These are phyloP conservation scores for Cornus suecica DNA, from an alignment of 148 eudicot species.

Conservation along the genomic window DNA sequence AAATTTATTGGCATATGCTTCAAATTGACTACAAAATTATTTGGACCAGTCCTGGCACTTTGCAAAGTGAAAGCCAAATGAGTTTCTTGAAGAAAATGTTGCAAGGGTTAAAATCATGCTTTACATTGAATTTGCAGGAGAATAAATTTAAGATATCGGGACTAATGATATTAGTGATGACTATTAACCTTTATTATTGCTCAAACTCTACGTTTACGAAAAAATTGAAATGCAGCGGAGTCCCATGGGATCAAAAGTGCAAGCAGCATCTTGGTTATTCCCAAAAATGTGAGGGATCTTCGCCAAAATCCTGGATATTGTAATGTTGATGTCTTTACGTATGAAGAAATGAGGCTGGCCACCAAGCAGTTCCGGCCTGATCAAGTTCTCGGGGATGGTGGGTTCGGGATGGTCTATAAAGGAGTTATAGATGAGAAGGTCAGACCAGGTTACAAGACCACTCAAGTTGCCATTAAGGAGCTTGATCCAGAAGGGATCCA, in stretches of 20 bases:
- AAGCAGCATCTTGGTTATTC: conserved; percentile 37
- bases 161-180: neutral
- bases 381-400: conserved; percentile 90
- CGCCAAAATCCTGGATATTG: conserved; percentile 63
- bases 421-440: conserved; percentile 69
- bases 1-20: neutral
- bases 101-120: neutral
- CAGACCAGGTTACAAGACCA: conserved; percentile 65
- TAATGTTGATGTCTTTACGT: conserved; percentile 76
- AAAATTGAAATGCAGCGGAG: conserved; percentile 24
- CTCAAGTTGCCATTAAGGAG: conserved; percentile 82
- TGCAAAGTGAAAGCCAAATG: neutral
- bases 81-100: neutral
- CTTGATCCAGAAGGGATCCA: conserved; percentile 83
- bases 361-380: conserved; percentile 82
- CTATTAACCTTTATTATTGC: neutral
- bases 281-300: conserved; percentile 74
- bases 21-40: neutral
- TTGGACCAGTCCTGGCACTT: neutral
- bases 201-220: conserved; percentile 12
- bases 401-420: conserved; percentile 87
- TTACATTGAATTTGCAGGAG: neutral
- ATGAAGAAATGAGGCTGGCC: conserved; percentile 79
- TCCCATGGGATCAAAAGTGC: conserved; percentile 31
- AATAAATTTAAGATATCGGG: neutral